A percentile compares a stretch with the other conserved stretches of the same genome.
Conservation (phyloP, 2,329 filamentous ascomycete species). For the Cercospora citrullina region DNA sequence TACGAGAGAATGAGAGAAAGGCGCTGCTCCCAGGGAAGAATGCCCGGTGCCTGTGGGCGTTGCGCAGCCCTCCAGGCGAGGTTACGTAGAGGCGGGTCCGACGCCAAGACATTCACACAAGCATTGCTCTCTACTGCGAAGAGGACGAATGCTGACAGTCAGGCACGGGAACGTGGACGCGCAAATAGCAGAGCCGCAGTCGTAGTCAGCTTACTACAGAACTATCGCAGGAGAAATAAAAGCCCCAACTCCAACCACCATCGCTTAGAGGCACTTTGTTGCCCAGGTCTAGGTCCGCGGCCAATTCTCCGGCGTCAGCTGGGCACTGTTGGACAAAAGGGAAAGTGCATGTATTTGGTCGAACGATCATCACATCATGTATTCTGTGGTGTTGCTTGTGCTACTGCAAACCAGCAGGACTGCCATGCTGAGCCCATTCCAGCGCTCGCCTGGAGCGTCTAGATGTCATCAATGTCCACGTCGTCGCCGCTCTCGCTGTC, state of each 20-base stretch:
- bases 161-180: not conserved
- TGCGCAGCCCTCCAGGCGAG: not conserved
- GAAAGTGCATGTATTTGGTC: not conserved
- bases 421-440: not conserved
- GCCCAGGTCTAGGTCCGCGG: not conserved
- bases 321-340: not conserved
- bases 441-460: slow-evolving; percentile 24
- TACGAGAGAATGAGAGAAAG: not conserved
- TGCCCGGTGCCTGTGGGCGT: slow-evolving; percentile 2
- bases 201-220: not conserved
- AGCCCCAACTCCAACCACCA: not conserved
- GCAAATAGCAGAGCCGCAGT: not conserved
- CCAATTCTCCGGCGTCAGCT: not conserved
- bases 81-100: slow-evolving; percentile 1
- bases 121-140: not conserved
- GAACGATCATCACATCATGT: not conserved
- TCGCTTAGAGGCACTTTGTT: not conserved
- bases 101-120: not conserved
- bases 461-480: slow-evolving; percentile 95
- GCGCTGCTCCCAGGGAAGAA: slow-evolving; percentile 1
- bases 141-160: not conserved
- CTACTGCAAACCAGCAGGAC: not conserved
- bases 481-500: slow-evolving; percentile 66
- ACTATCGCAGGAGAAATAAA: not conserved
- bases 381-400: not conserved